phyloP scores from a whole-genome alignment of 768 basidiomycete species.

The Podaxis rugospora region DNA sequence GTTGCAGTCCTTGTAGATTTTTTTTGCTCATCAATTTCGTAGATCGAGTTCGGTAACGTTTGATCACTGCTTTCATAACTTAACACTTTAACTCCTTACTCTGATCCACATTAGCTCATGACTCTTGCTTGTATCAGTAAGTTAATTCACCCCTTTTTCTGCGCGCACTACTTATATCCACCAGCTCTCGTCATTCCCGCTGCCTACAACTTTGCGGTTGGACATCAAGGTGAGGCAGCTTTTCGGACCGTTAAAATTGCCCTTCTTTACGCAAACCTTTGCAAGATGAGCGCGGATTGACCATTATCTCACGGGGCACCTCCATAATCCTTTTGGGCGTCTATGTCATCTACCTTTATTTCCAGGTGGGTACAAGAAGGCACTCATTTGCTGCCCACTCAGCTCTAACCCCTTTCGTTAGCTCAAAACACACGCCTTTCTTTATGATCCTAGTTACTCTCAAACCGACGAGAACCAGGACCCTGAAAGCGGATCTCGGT shows the following conservation, averaged over 20 bases:
- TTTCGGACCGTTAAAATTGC: slow-evolving; percentile 12
- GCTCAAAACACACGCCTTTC: slow-evolving; percentile 66
- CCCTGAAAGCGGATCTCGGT: not conserved
- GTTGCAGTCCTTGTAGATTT: not conserved
- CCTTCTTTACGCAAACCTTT: slow-evolving; percentile 18
- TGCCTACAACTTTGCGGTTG: slow-evolving; percentile 61
- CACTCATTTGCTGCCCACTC: not conserved
- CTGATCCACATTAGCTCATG: slow-evolving; percentile 51
- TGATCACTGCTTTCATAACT: not conserved
- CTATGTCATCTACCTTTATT: slow-evolving; percentile 71
- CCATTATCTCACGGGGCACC: slow-evolving; percentile 78
- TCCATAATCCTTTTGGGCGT: slow-evolving; percentile 69
- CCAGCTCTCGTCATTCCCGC: slow-evolving; percentile 85
- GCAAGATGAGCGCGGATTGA: slow-evolving; percentile 42
- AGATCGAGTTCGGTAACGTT: slow-evolving; percentile 46
- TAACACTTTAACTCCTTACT: not conserved
- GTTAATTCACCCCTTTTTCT: slow-evolving; percentile 20
- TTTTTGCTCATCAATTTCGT: slow-evolving; percentile 8
- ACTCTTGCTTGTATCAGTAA: slow-evolving; percentile 81
- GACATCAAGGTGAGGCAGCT: slow-evolving; percentile 10
- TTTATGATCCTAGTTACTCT: slow-evolving; percentile 41
- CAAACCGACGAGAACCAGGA: not conserved
- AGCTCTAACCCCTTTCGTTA: slow-evolving; percentile 22
- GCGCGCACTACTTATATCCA: not conserved
- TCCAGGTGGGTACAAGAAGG: slow-evolving; percentile 49